These are phyloP conservation scores for Hyaloscypha variabilis DNA, from an alignment of 495 filamentous ascomycete genomes.

Conservation along the genomic window DNA sequence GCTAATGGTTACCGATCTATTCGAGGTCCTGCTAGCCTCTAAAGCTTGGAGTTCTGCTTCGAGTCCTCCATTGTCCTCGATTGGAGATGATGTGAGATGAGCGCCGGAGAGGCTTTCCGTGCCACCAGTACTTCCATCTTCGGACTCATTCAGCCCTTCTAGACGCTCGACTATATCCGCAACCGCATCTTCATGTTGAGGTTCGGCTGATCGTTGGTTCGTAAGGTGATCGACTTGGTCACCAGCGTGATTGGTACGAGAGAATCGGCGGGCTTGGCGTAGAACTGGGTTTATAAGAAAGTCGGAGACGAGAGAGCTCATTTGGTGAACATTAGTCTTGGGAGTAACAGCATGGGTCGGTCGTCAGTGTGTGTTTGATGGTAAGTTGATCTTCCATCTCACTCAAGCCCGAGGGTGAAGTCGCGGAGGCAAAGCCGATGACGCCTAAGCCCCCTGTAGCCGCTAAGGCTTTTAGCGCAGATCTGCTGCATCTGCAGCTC, in stretches of 20 bases:
- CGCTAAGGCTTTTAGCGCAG: neutral
- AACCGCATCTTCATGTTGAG: slow-evolving; percentile 28
- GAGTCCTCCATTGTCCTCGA: slow-evolving; percentile 31
- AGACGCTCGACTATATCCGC: slow-evolving; percentile 26
- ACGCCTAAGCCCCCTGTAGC: neutral
- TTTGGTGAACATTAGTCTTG: slow-evolving; percentile 43
- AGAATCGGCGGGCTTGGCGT: slow-evolving; percentile 73
- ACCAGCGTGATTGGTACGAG: slow-evolving; percentile 34
- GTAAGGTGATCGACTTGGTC: slow-evolving; percentile 4
- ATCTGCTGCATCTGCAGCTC: neutral
- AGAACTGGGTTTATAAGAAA: slow-evolving; percentile 78
- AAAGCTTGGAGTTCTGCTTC: slow-evolving; percentile 26
- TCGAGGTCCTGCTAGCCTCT: slow-evolving; percentile 6
- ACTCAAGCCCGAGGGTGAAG: neutral
- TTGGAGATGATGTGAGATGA: slow-evolving; percentile 31
- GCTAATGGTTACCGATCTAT: slow-evolving; percentile 1
- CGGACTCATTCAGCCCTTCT: slow-evolving; percentile 11
- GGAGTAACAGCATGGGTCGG: slow-evolving; percentile 11
- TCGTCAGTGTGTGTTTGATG: neutral
- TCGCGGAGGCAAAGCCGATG: neutral
- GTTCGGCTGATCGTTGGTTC: slow-evolving; percentile 10
- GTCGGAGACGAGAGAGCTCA: slow-evolving; percentile 74
- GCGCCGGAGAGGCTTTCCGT: slow-evolving; percentile 14
- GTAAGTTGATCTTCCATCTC: neutral
- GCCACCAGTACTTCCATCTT: neutral